A percentile compares a stretch with the other conserved stretches of the same genome.
These are phyloP conservation scores for Halenospora varia DNA, from an alignment of 495 filamentous ascomycete genomes.

Conservation along the genomic window DNA sequence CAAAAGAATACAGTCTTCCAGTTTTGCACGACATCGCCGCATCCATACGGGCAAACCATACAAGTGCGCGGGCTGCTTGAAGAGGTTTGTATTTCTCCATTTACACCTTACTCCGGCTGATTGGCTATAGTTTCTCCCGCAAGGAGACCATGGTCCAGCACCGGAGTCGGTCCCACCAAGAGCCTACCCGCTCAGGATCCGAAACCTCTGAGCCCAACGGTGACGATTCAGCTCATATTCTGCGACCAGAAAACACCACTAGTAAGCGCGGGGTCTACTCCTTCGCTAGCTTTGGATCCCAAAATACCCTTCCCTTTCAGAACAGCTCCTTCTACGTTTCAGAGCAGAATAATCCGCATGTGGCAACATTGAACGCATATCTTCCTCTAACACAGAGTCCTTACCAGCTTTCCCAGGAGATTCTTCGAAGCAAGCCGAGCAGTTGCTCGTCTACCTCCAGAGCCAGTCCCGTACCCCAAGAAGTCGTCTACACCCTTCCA, in stretches of 20 bases:
- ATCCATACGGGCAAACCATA: constrained; percentile 87
- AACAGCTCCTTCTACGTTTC: constrained; percentile 37
- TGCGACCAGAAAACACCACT: constrained; percentile 21
- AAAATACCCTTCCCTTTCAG: constrained; percentile 29
- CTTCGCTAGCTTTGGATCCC: constrained; percentile 41
- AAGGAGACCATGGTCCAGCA: constrained; percentile 89
- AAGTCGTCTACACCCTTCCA: constrained; percentile 42
- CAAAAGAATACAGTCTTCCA: constrained; percentile 75
- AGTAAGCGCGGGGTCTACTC: constrained; percentile 37
- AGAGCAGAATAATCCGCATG: constrained; percentile 46
- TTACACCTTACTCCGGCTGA: constrained; percentile 3
- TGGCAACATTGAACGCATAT: constrained; percentile 50
- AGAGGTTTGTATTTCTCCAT: constrained; percentile 52
- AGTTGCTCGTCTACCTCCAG: constrained; percentile 44
- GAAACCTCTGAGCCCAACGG: constrained; percentile 50
- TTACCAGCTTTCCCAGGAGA: constrained; percentile 42
- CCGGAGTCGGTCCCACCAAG: constrained; percentile 63
- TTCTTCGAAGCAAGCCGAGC: constrained; percentile 38
- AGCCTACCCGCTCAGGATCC: constrained; percentile 51
- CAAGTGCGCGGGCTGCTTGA: constrained; percentile 72
- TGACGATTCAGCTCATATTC: constrained; percentile 42
- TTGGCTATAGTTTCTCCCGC: constrained; percentile 66
- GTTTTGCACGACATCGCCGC: constrained; percentile 78
- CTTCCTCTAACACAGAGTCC: constrained; percentile 32
- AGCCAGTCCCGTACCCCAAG: constrained; percentile 38